phyloP scores from a whole-genome alignment of 805 yeast species.

The Lipomyces spencermartinsiae region DNA sequence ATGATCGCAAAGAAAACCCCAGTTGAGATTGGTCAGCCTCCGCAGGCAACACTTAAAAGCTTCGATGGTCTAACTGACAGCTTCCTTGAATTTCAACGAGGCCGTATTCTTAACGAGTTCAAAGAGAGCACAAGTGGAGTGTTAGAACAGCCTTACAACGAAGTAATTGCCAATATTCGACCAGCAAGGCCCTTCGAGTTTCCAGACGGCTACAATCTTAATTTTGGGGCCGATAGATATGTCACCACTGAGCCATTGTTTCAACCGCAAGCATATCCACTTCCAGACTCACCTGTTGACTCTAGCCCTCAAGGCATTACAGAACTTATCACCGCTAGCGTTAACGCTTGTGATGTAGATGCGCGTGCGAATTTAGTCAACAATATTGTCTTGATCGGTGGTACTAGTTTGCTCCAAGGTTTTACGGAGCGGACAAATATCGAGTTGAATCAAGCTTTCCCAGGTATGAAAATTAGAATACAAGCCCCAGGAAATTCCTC shows the following conservation, averaged over 20 bases:
- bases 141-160: conserved; percentile 49
- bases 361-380: conserved; percentile 51
- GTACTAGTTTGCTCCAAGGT: conserved; percentile 61
- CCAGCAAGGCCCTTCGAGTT: conserved; percentile 59
- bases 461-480: conserved; percentile 54
- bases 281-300: conserved; percentile 48
- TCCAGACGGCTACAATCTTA: conserved; percentile 59
- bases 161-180: conserved; percentile 46
- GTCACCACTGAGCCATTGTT: conserved; percentile 71
- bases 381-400: conserved; percentile 67
- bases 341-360: conserved; percentile 53
- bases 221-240: conserved; percentile 60
- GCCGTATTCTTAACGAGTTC: conserved; percentile 56
- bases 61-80: conserved; percentile 50
- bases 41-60: conserved; percentile 38
- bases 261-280: conserved; percentile 61
- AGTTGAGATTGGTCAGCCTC: conserved; percentile 48
- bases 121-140: conserved; percentile 52
- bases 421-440: conserved; percentile 60
- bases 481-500: conserved; percentile 50
- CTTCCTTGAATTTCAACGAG: conserved; percentile 49
- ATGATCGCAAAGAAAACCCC: conserved; percentile 48
- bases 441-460: conserved; percentile 62
- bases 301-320: conserved; percentile 28
- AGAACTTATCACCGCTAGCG: conserved; percentile 53